Percentiles rank a stretch among this genome's conserved stretches.
These are phyloP conservation scores for Leccinum brunneo-olivaceum DNA, from an alignment of 1,284 basidiomycete species.

Conservation along the genomic window DNA sequence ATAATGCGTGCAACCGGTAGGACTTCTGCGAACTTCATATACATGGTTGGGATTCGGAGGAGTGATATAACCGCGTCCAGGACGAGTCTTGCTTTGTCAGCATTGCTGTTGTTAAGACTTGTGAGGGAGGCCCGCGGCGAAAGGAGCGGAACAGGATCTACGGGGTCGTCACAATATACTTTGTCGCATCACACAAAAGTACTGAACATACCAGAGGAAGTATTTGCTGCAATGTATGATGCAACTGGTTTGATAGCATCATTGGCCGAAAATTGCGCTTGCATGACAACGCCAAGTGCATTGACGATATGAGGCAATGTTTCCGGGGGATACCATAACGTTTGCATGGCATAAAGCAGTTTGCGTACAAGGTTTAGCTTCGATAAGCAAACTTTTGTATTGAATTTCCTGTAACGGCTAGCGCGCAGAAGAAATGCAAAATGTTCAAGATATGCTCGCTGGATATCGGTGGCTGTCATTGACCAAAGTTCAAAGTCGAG, in stretches of 20 bases:
- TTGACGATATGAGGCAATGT: conserved; percentile 51
- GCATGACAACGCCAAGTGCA: conserved; percentile 50
- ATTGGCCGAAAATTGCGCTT: conserved; percentile 61
- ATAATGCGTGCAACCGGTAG: conserved; percentile 71
- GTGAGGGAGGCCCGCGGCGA: conserved; percentile 47
- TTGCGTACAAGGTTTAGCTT: conserved; percentile 72
- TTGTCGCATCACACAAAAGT: not conserved
- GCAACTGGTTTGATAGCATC: conserved; percentile 79
- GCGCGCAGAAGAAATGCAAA: conserved; percentile 67
- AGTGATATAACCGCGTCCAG: conserved; percentile 54
- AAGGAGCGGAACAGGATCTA: conserved; percentile 12
- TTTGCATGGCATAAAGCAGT: conserved; percentile 76
- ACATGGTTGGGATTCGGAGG: conserved; percentile 46
- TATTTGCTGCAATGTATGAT: conserved; percentile 77
- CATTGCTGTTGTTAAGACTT: not conserved
- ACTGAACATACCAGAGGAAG: conserved; percentile 57
- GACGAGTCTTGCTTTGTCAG: conserved; percentile 55
- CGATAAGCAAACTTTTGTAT: conserved; percentile 59
- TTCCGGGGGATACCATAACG: conserved; percentile 62
- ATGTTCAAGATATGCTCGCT: conserved; percentile 73
- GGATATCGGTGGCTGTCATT: conserved; percentile 59
- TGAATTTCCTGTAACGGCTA: conserved; percentile 72
- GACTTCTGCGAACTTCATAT: conserved; percentile 57
- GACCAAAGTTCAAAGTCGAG: conserved; percentile 92
- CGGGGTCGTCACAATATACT: not conserved